These are phyloP conservation scores for Xylaria arbuscula DNA, from an alignment of 2,329 filamentous ascomycete species.

Conservation along the genomic window DNA sequence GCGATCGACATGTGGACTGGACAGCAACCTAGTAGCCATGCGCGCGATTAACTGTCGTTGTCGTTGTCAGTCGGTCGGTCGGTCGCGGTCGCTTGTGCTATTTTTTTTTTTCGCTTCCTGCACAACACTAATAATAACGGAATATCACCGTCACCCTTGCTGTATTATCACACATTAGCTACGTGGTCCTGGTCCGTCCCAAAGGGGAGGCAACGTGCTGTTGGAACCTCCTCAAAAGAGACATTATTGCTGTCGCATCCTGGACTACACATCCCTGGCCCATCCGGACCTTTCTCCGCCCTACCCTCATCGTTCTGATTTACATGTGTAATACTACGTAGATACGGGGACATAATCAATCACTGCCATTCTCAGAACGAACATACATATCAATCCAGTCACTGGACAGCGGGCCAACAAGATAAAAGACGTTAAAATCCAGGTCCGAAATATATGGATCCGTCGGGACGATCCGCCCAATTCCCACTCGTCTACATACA, in stretches of 20 bases:
- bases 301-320: neutral
- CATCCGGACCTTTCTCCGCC: neutral
- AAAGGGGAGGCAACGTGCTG: conserved; percentile 11
- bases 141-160: conserved; percentile 22
- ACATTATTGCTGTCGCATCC: conserved; percentile 2
- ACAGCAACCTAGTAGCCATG: conserved; percentile 43
- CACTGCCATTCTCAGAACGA: neutral
- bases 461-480: conserved; percentile 16
- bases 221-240: conserved; percentile 5
- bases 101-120: no score
- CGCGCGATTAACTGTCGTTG: conserved; percentile 35
- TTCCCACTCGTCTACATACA: neutral
- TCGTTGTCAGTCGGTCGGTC: neutral
- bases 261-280: neutral
- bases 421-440: neutral
- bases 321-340: neutral
- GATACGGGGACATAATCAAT: neutral
- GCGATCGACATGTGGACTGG: conserved; percentile 51
- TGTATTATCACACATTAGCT: conserved; percentile 26
- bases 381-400: conserved; percentile 2
- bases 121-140: conserved; percentile 26
- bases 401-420: neutral
- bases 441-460: conserved; percentile 7
- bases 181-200: conserved; percentile 24
- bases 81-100: no score